A percentile compares a stretch with the other conserved stretches of the same genome.
Evolutionary conservation across 2,329 filamentous ascomycete genomes (phyloP).

Genomic region (Chaetomium sp.): DNA sequence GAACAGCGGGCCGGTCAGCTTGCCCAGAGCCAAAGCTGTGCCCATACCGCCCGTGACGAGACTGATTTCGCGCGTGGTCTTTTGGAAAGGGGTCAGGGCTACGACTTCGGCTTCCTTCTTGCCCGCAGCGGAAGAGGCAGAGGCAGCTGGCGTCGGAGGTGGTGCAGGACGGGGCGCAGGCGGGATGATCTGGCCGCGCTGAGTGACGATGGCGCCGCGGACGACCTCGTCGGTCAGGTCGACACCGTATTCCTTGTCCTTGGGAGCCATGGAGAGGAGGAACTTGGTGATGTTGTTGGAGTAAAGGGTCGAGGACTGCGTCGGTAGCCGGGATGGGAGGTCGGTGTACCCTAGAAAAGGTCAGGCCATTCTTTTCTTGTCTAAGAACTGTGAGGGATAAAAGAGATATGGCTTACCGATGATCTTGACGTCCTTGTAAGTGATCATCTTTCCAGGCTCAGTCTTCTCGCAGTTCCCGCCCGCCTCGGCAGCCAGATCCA

Average conservation of each 20-base stretch:
- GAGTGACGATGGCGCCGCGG: constrained; percentile 74
- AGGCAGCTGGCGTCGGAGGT: constrained; percentile 42
- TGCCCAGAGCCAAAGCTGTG: constrained; percentile 67
- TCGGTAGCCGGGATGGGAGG: constrained; percentile 76
- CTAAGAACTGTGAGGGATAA: too few relatives aligned
- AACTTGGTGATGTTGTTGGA: constrained; percentile 93
- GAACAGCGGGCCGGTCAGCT: constrained; percentile 73
- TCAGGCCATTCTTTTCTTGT: too few relatives aligned
- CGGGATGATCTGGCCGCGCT: constrained; percentile 69
- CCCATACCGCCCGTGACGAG: constrained; percentile 73
- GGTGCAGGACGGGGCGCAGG: constrained; percentile 63
- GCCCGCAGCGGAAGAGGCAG: constrained; percentile 45
- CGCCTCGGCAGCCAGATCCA: constrained; percentile 81
- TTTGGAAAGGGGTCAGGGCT: constrained; percentile 75
- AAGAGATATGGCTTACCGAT: constrained; percentile 61
- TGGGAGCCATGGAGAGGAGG: constrained; percentile 71
- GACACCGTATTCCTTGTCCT: constrained; percentile 71
- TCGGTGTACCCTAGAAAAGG: constrained; percentile 91
- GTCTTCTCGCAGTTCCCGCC: constrained; percentile 86
- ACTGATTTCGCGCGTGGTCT: constrained; percentile 67
- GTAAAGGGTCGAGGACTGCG: constrained; percentile 83
- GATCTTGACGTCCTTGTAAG: constrained; percentile 72
- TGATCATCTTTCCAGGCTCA: constrained; percentile 61
- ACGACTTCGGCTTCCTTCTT: constrained; percentile 51
- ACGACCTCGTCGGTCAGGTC: constrained; percentile 81